Evolutionary conservation across 2,329 filamentous ascomycete species (phyloP).

Genomic region (Aspergillus sp.): DNA sequence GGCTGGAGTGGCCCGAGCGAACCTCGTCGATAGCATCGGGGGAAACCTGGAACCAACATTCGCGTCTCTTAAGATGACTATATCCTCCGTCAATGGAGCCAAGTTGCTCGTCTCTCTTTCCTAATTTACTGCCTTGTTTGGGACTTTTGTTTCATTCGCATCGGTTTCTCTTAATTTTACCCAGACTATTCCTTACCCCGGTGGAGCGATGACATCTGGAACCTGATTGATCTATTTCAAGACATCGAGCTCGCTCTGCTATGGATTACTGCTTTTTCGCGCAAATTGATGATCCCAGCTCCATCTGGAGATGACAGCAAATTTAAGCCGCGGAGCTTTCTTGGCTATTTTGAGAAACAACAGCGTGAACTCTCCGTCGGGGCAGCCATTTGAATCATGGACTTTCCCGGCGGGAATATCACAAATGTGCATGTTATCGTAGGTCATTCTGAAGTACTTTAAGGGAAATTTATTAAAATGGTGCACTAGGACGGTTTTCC

Average conservation of each 20-base stretch:
- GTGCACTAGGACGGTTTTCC: conserved; percentile 34
- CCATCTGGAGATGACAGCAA: conserved; percentile 30
- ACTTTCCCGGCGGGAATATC: conserved; percentile 37
- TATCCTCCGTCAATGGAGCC: background rate
- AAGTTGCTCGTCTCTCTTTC: background rate
- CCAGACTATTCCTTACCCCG: background rate
- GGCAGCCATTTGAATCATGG: conserved; percentile 30
- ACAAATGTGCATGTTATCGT: conserved; percentile 39
- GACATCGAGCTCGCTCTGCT: conserved; percentile 12
- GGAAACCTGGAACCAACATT: conserved; percentile 5
- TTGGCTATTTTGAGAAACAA: conserved; percentile 20
- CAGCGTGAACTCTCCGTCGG: conserved; percentile 19
- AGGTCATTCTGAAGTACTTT: conserved; percentile 12
- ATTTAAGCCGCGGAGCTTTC: conserved; percentile 15
- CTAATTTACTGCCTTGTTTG: background rate
- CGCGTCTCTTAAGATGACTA: conserved; percentile 2
- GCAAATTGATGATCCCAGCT: conserved; percentile 6
- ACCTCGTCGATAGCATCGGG: conserved; percentile 20
- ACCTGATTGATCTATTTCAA: conserved; percentile 12
- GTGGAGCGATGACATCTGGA: conserved; percentile 12
- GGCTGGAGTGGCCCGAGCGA: conserved; percentile 24
- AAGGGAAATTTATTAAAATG: background rate
- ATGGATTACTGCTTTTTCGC: conserved; percentile 11
- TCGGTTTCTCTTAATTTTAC: background rate
- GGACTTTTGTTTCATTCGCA: background rate